Base-by-base conservation (phyloP, 768 basidiomycete species). In the Lactifluus echinatus region DNA sequence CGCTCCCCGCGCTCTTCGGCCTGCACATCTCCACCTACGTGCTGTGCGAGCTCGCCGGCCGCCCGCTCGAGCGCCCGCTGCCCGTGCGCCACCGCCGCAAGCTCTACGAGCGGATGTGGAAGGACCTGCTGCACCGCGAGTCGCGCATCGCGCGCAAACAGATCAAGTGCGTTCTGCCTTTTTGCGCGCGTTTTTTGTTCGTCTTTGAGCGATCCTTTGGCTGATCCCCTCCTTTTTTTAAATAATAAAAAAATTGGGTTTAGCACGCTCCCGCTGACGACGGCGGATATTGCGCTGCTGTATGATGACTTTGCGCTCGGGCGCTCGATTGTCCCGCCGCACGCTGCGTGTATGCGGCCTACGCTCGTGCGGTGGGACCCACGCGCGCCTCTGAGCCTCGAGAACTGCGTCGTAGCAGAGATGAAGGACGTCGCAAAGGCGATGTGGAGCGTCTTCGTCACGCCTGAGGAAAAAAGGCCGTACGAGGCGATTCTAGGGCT, bases 1-100 rank as follows among this genome's bases (percentile, higher is more conserved):
- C 93, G 0, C 71, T 96, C 8, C 94, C 93, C 0, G 81, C 88
- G 2, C 83, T 95, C 56, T 98, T 99, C 68, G 96, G 94, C 15
- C 77, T 98, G 59, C 79, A 95, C 63, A 85, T 87, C 37, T 89
- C 90, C 19, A 90, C 91, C 0, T 97, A 90, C 67, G 82, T 99
- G 56, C 72, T 94, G 6, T 90, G 89, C 68, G 86, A 86, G 55
- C 72, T 97, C 50, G 90, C 93, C 1, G 87, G 80, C 4, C 90
- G 89, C 66, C 87, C 90, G 0, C 85, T 96, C 51, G 68, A 72
- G 43, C 89, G 94, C 62, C 90, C 93, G 2, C 73, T 95, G 2
- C 84, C 93, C 6, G 83, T 93, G 64, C 94, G 93, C 70, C 84
- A 85, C 58, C 80, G 93, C 46, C 82, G 77, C 66, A 93, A 93